A percentile compares a stretch with the other conserved stretches of the same genome.
Conservation (phyloP, 2,329 filamentous ascomycete genomes). For the Cercospora berteroae region DNA sequence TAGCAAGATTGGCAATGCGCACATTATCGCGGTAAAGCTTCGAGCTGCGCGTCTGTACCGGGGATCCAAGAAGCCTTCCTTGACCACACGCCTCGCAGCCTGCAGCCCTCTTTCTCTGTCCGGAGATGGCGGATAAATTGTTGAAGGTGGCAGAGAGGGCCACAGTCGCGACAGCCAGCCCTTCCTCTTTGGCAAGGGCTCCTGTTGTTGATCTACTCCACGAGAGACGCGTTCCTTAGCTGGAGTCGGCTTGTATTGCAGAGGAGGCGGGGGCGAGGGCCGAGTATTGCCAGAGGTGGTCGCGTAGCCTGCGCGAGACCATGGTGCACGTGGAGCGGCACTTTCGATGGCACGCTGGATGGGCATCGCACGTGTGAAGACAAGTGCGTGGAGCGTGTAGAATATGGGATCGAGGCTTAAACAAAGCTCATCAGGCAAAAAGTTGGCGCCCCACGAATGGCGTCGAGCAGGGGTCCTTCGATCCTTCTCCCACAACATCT, state of each 20-base stretch:
- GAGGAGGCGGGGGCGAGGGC: neutral
- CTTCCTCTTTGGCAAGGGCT: neutral
- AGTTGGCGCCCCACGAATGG: neutral
- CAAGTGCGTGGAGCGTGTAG: neutral
- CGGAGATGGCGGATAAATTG: neutral
- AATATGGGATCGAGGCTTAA: neutral
- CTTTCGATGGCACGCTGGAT: neutral
- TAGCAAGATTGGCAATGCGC: slow-evolving; percentile 31
- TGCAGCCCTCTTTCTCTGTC: slow-evolving; percentile 27
- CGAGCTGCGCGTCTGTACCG: slow-evolving; percentile 30
- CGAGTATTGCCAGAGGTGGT: neutral
- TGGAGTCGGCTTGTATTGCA: neutral
- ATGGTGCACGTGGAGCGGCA: neutral
- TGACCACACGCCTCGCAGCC: slow-evolving; percentile 26
- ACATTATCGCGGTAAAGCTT: slow-evolving; percentile 28
- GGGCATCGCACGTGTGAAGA: neutral
- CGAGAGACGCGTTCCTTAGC: neutral
- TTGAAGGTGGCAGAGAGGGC: slow-evolving; percentile 1
- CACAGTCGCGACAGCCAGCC: slow-evolving; percentile 13
- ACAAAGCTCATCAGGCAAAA: neutral
- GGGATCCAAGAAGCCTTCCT: slow-evolving; percentile 29
- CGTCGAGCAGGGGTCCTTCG: neutral
- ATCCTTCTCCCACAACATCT: neutral
- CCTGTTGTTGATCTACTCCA: neutral
- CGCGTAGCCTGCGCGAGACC: neutral